Base-by-base conservation (phyloP, 371 early-diverging fungal genomes). In the Fennellomyces sp. region DNA sequence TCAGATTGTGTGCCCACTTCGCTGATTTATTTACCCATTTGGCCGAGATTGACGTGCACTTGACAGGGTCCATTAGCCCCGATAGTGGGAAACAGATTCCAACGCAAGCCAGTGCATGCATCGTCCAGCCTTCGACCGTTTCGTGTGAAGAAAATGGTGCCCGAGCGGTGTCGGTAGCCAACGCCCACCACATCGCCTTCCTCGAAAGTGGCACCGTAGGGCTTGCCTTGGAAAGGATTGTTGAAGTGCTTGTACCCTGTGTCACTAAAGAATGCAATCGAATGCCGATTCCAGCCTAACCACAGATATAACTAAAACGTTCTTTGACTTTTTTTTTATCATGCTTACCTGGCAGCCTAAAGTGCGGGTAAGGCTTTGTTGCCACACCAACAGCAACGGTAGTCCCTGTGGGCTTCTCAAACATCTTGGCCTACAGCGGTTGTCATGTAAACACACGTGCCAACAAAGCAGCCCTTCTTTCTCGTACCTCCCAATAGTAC, bases 111-210 rank as follows among this genome's bases (percentile, higher is more conserved):
- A 0, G 81, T 72, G 62, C 72, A 82, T n/a, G 85, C 83, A 53
- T 84, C 85, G 21, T 83, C 85, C 26, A 84, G 39, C 47, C 73
- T 72, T 52, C 81, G 82, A 15, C 93, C 93, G 63, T 92, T 91
- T 19, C 87, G 79, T 13, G 93, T 91, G 50, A 92, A 91, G 72
- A 90, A 91, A 12, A 91, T 68, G 8, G 87, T 78, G 49, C 93
- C 91, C 45, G 87, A 82, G 51, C 86, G 82, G 56, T 87, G 90
- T 56, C 89, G 78, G 72, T 88, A 88, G n/a, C 92, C 92, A 31
- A 91, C 83, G 17, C 93, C 93, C 23, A 92, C 78, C 2, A 90
- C 88, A 69, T 91, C 93, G 2, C 91, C 91, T 60, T 85, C 85
- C 54, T 77, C 61, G 58, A 85, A 90, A 13, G 82, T 71, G 21